Evolutionary conservation across 2,329 filamentous ascomycete species (phyloP).

Genomic region (Macroventuria anomochaeta): DNA sequence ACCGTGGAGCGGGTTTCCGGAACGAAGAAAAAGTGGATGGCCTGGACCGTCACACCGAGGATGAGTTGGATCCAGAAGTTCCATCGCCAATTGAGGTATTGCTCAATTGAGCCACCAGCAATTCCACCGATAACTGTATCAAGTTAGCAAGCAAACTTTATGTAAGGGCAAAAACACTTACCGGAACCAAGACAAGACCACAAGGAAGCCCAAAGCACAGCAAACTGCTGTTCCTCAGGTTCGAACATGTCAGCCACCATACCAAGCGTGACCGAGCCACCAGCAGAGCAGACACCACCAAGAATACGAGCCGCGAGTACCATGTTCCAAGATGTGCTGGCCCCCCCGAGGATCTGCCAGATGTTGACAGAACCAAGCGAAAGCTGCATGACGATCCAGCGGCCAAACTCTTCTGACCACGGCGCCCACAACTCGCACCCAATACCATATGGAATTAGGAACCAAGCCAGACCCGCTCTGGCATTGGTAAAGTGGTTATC

Average conservation of each 20-base stretch:
- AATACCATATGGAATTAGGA: constrained; percentile 79
- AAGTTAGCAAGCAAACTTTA: constrained; percentile 28
- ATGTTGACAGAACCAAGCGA: constrained; percentile 77
- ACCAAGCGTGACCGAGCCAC: constrained; percentile 68
- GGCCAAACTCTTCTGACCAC: constrained; percentile 80
- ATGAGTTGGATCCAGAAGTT: constrained; percentile 86
- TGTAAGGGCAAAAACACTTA: constrained; percentile 53
- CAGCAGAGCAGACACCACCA: constrained; percentile 58
- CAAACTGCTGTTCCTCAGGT: constrained; percentile 69
- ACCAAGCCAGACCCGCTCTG: constrained; percentile 71
- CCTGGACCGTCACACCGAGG: constrained; percentile 72
- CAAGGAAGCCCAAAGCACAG: constrained; percentile 64
- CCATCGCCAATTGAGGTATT: constrained; percentile 74
- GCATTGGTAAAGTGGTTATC: constrained; percentile 49
- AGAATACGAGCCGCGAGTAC: constrained; percentile 65
- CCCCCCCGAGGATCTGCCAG: constrained; percentile 65
- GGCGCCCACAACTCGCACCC: constrained; percentile 85
- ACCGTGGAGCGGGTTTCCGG: constrained; percentile 78
- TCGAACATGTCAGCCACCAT: constrained; percentile 70
- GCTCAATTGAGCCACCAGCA: constrained; percentile 77
- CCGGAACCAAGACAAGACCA: constrained; percentile 69
- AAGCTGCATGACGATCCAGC: constrained; percentile 74
- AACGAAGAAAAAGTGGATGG: constrained; percentile 70
- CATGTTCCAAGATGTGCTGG: constrained; percentile 66
- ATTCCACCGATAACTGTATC: constrained; percentile 78